Evolutionary conservation across 371 early-diverging fungal genomes (phyloP), one percentile per base, ranked within the genome.

Genomic region (Neoconidiobolus thromboides): DNA sequence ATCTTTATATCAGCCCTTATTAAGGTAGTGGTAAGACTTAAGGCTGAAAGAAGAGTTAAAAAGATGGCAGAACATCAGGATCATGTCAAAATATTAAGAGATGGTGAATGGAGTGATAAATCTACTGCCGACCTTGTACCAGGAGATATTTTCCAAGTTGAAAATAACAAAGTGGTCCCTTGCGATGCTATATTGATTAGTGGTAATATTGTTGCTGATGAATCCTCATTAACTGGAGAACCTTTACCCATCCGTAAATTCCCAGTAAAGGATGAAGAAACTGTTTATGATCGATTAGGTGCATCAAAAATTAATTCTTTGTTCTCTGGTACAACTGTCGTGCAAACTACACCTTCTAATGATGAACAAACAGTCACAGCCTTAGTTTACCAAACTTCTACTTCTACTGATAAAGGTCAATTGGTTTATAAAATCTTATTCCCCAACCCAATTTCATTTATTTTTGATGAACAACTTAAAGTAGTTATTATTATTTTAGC

Each of bases 161-260:
- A 72, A 74, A 62, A 78, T 77, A 2, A 69, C 67, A 39, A 63
- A 62, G 56, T n/a, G 1, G 14, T 83, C 38, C 80, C 84, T 7
- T 80, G 80, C 61, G 88, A 90, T 73, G 85, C 78, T 46, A 61
- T 68, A 1, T 53, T 81, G 4, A 76, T 79, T 75, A 72, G 73
- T 59, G 81, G 81, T 0, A 65, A 68, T 36, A 72, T 76, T 2
- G 72, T 72, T 39, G 72, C 83, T 3, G 87, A 90, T 60, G 87
- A 86, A 66, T 77, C 82, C 60, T 82, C 87, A 77, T 76, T 90
- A 42, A 90, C 91, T 0, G 91, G 91, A 41, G 91, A 90, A 68
- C 74, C 83, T 26, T 61, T 86, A 5, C 87, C 87, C 10, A 75
- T 81, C 14, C 76, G 76, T 57, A 70, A 75, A 38, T 76, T 80